Percentiles rank a stretch among this genome's conserved stretches.
phyloP scores from a whole-genome alignment of 2,329 filamentous ascomycete species.

The Ascochyta clinopodiicola region DNA sequence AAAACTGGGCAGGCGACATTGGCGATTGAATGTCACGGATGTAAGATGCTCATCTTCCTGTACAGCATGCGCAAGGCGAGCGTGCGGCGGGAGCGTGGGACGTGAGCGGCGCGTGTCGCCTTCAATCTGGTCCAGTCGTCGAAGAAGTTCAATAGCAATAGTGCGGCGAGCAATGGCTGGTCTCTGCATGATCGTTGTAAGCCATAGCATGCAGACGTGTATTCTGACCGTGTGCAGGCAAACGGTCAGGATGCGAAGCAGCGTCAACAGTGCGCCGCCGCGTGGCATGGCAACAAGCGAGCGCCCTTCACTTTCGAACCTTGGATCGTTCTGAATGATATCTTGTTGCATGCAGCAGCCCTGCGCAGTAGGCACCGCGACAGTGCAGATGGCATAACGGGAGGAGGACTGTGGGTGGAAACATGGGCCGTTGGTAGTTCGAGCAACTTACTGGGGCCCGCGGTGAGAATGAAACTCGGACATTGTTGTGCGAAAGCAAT shows the following conservation, averaged over 20 bases:
- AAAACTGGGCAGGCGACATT: neutral
- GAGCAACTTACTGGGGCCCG: constrained; percentile 2
- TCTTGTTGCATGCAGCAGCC: neutral
- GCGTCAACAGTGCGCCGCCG: constrained; percentile 9
- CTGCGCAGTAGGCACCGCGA: neutral
- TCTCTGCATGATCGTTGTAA: constrained; percentile 22
- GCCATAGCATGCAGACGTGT: constrained; percentile 12
- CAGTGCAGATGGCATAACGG: neutral
- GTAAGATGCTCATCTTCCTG: neutral
- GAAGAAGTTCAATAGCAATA: constrained; percentile 22
- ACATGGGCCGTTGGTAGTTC: neutral
- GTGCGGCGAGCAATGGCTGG: constrained; percentile 17
- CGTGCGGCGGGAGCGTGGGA: neutral
- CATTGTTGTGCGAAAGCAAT: neutral
- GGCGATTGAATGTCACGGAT: neutral
- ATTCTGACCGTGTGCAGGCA: constrained; percentile 13
- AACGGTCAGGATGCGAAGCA: constrained; percentile 1
- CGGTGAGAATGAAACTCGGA: neutral
- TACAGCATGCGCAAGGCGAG: neutral
- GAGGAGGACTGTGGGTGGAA: neutral
- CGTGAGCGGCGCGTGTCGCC: neutral
- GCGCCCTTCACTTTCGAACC: constrained; percentile 2
- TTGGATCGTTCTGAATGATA: neutral
- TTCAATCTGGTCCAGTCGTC: constrained; percentile 14
- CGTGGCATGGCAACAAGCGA: constrained; percentile 15